Percentiles rank a stretch among this genome's conserved stretches.
phyloP scores from a whole-genome alignment of 306 rosid genomes.

The Ceratonia siliqua region DNA sequence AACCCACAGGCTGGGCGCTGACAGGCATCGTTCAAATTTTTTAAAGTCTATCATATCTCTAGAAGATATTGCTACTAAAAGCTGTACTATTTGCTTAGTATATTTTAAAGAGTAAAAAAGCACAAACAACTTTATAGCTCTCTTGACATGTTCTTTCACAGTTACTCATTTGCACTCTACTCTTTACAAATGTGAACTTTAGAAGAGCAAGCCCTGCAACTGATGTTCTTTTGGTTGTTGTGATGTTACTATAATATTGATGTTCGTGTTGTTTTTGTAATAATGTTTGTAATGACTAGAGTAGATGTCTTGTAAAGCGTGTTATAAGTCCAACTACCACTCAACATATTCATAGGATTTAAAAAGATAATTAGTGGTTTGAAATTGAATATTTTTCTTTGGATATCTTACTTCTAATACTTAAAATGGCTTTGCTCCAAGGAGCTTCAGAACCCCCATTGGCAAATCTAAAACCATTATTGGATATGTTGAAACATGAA shows the following conservation, averaged over 20 bases:
- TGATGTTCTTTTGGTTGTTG: not conserved
- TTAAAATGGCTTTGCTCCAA: not conserved
- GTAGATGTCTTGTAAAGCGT: not conserved
- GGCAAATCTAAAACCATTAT: conserved; percentile 20
- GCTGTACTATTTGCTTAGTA: not conserved
- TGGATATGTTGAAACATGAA: conserved; percentile 22
- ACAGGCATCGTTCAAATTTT: conserved; percentile 4
- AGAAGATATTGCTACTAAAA: not conserved
- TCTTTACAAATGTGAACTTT: too few relatives aligned
- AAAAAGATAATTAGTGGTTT: not conserved
- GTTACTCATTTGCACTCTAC: too few relatives aligned
- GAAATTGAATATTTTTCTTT: not conserved
- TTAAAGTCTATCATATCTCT: not conserved
- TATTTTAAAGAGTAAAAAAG: not conserved
- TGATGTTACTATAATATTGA: conserved; percentile 14
- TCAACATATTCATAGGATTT: conserved; percentile 1
- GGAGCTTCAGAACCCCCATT: not conserved
- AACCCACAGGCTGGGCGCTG: conserved; percentile 2
- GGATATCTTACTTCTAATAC: not conserved
- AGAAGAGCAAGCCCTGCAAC: too few relatives aligned
- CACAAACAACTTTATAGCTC: not conserved
- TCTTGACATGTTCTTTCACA: not conserved
- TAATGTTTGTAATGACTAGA: conserved; percentile 10
- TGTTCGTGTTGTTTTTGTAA: conserved; percentile 6
- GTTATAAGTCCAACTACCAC: conserved; percentile 34